Conservation (phyloP, 129 eudicot genomes). For the Erigeron canadensis region DNA sequence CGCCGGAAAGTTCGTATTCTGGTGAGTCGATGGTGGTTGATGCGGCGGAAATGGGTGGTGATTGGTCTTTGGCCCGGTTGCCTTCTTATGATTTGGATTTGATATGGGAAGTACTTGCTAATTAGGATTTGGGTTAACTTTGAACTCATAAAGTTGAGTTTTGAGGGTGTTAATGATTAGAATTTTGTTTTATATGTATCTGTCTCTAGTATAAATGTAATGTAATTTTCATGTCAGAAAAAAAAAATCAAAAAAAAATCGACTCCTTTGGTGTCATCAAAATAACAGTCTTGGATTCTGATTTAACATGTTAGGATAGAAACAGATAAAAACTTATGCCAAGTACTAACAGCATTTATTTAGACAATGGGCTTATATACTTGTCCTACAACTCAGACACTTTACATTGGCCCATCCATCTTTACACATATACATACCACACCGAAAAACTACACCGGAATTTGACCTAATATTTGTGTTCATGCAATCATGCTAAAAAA, state of each 20-base stretch:
- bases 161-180: slow-evolving; percentile 17
- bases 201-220: background rate
- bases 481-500: too few relatives aligned
- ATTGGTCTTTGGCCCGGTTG: slow-evolving; percentile 58
- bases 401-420: too few relatives aligned
- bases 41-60: slow-evolving; percentile 39
- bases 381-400: too few relatives aligned
- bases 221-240: background rate
- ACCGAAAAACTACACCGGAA: too few relatives aligned
- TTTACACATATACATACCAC: too few relatives aligned
- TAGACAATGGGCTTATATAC: too few relatives aligned
- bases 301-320: background rate
- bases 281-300: background rate
- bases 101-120: slow-evolving; percentile 80
- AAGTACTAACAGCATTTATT: too few relatives aligned
- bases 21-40: slow-evolving; percentile 24
- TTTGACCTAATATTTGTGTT: too few relatives aligned
- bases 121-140: slow-evolving; percentile 22
- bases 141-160: slow-evolving; percentile 6
- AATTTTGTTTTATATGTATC: background rate
- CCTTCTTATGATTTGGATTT: slow-evolving; percentile 77
- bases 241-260: background rate
- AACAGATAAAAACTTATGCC: too few relatives aligned
- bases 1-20: slow-evolving; percentile 32
- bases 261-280: background rate